Conservation (phyloP, 192 early-diverging fungal genomes). For the Coemansia sp. region DNA sequence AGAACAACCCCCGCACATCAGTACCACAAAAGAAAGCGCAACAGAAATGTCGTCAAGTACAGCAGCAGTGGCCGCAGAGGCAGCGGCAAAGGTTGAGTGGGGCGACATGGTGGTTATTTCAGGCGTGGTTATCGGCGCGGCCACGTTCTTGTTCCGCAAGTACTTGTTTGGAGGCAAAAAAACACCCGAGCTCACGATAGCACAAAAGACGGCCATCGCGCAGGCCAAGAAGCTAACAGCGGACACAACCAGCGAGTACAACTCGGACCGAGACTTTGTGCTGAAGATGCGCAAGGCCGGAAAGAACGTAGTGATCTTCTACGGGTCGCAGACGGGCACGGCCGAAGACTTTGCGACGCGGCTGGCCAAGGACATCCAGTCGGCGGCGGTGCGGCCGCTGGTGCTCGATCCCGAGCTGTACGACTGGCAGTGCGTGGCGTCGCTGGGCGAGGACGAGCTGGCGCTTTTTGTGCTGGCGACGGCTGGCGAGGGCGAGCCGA, state of each 20-base stretch:
- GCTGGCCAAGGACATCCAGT: conserved; percentile 75
- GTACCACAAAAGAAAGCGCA: conserved; percentile 2
- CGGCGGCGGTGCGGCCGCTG: conserved; percentile 69
- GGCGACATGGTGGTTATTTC: conserved; percentile 54
- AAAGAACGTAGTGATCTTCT: conserved; percentile 84
- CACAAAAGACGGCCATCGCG: conserved; percentile 26
- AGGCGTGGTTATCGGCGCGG: conserved; percentile 45
- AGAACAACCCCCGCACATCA: neutral
- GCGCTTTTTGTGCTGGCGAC: conserved; percentile 95
- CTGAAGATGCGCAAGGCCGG: conserved; percentile 56
- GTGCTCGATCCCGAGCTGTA: conserved; percentile 89
- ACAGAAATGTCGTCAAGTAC: neutral
- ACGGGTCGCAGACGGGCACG: conserved; percentile 98
- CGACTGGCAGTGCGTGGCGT: conserved; percentile 81
- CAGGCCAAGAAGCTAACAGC: neutral
- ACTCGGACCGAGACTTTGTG: conserved; percentile 48
- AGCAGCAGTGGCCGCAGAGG: conserved; percentile 7
- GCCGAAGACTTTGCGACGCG: conserved; percentile 97
- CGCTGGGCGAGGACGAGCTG: conserved; percentile 63
- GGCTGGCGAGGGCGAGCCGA: conserved; percentile 96
- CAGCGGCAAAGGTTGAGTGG: conserved; percentile 40
- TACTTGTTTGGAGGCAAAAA: conserved; percentile 39
- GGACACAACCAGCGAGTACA: conserved; percentile 20
- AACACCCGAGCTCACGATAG: conserved; percentile 22
- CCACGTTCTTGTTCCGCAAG: conserved; percentile 53